Conservation (phyloP, 352 stramenopile genomes). For the Pythium sukuiense region DNA sequence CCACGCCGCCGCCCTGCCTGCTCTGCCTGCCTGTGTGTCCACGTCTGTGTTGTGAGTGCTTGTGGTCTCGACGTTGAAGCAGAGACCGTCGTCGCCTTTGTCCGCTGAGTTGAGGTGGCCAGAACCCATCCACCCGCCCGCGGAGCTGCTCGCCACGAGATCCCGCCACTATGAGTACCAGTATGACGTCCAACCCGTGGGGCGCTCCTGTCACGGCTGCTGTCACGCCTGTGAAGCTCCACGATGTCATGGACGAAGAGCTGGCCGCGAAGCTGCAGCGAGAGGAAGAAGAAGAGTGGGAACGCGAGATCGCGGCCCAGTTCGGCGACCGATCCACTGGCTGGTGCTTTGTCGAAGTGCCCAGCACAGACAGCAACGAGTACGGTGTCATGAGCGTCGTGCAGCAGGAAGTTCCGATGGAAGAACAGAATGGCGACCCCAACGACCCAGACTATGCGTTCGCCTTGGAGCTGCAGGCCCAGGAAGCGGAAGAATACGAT, state of each 20-base stretch:
- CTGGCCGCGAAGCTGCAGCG: constrained; percentile 66
- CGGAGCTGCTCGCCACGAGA: constrained; percentile 4
- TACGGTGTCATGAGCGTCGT: constrained; percentile 74
- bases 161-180: constrained; percentile 2
- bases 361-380: constrained; percentile 40
- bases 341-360: constrained; percentile 78
- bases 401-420: constrained; percentile 61
- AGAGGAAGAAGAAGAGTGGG: constrained; percentile 69
- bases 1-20: not conserved
- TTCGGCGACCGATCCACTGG: constrained; percentile 53
- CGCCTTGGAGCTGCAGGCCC: constrained; percentile 64
- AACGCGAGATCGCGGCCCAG: constrained; percentile 58
- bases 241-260: constrained; percentile 74
- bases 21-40: constrained; percentile 13
- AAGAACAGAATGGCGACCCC: constrained; percentile 30
- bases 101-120: constrained; percentile 5
- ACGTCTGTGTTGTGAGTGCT: constrained; percentile 24
- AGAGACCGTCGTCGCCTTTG: not conserved
- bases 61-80: constrained; percentile 23
- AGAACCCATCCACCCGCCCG: not conserved
- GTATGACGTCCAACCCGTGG: constrained; percentile 35
- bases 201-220: constrained; percentile 28
- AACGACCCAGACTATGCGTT: constrained; percentile 77
- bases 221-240: constrained; percentile 42
- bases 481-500: constrained; percentile 76